Base-by-base conservation (phyloP, 192 early-diverging fungal genomes). In the Backusella mclennaniae region DNA sequence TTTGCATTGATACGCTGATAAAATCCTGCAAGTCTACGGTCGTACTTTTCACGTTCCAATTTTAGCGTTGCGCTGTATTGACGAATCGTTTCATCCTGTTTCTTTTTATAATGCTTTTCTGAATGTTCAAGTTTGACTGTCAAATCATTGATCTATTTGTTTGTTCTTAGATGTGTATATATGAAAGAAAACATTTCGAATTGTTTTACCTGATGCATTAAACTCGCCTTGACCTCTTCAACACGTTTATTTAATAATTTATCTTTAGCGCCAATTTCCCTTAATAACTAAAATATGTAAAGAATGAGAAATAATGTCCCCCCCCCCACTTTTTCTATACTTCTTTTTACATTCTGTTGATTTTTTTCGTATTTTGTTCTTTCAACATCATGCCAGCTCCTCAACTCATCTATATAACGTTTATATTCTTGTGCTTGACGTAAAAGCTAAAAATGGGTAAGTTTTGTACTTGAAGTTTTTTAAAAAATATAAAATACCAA, bases 241-340 rank as follows among this genome's bases (percentile, higher is more conserved):
- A 63, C 56, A 63, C 56, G 56, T 29, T 63, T 63, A 63, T 63
- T 63, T 63, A 63, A 63, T 63, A 63, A n/a, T 29, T 29, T 63
- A 29, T 63, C 56, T 63, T 63, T 63, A 26, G 56, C 56, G 4
- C 56, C 56, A 63, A 63, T 63, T 14, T 63, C 56, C 23, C 23
- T 19, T 63, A 59, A 59, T 59, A 59, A 59, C 53, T 59, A 59
- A 59, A 59, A 59, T 59, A 59, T 59, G 53, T 11, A 59, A 59
- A 59, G 53, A 59, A 59, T 59, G 53, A 59, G 53, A 23, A 59
- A 59, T 14, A 44, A 1, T 33, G 33, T 33, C 3, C 33, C 33
- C 33, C 33, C 33, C 0, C 6, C 9, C 21, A 5, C 19, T 4
- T 29, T 59, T 59, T 26, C 23, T 23, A 33, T 33, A 1, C 33